Percentiles rank a stretch among this genome's conserved stretches.
phyloP scores from a whole-genome alignment of 768 basidiomycete species.

The Panaeolus papilionaceus region DNA sequence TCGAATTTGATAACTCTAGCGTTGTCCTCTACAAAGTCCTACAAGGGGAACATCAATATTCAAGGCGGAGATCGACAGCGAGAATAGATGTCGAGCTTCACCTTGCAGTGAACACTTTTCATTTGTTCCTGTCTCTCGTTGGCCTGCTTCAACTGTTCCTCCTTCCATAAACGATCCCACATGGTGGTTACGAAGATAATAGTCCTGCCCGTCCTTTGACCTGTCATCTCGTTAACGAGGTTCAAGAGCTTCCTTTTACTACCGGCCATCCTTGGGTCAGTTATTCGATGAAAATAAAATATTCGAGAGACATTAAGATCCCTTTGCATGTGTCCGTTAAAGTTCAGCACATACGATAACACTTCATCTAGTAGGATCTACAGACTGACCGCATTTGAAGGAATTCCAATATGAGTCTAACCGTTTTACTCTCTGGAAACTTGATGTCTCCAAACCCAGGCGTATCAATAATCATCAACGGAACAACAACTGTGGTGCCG shows the following conservation, averaged over 20 bases:
- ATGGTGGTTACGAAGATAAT: background rate
- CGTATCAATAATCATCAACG: background rate
- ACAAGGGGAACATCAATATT: background rate
- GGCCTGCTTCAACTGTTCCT: background rate
- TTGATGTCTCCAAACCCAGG: background rate
- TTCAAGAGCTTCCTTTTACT: background rate
- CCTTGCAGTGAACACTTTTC: background rate
- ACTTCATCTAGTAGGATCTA: too few relatives aligned
- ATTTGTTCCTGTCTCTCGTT: background rate
- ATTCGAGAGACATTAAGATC: too few relatives aligned
- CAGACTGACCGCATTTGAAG: background rate
- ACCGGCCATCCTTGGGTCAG: background rate
- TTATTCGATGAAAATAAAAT: background rate
- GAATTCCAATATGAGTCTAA: background rate
- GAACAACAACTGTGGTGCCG: too few relatives aligned
- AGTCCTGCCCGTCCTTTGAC: background rate
- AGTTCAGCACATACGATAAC: too few relatives aligned
- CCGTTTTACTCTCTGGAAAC: background rate
- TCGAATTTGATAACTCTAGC: too few relatives aligned
- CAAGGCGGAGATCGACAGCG: too few relatives aligned
- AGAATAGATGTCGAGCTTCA: too few relatives aligned
- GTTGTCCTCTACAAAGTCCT: too few relatives aligned
- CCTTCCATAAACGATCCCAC: background rate
- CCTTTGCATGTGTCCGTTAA: too few relatives aligned
- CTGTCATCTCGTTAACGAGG: background rate